Percentiles rank a stretch among this genome's conserved stretches.
These are phyloP conservation scores for Hyphodiscus sp. DNA, from an alignment of 2,329 filamentous ascomycete genomes.

Conservation along the genomic window DNA sequence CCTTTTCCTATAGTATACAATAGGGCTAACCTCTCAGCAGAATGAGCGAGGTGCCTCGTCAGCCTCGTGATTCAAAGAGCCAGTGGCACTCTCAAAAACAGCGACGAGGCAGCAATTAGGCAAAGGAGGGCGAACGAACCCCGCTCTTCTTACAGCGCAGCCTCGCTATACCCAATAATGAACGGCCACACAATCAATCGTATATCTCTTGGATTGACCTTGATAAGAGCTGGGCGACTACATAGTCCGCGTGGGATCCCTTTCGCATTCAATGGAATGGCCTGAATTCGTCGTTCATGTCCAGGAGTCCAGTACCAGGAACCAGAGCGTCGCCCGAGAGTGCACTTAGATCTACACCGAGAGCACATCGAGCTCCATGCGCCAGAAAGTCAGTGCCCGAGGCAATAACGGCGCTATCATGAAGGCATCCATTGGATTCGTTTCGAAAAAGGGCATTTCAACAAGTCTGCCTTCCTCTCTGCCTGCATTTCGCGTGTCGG, in stretches of 20 bases:
- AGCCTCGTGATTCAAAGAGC: not conserved
- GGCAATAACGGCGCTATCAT: not conserved
- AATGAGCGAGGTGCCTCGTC: not conserved
- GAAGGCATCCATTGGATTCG: not conserved
- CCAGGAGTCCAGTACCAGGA: not conserved
- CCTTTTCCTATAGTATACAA: not conserved
- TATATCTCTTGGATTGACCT: not conserved
- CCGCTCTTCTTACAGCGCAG: not conserved
- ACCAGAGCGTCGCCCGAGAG: not conserved
- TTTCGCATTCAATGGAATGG: not conserved
- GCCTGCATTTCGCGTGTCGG: not conserved
- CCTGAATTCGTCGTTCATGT: not conserved
- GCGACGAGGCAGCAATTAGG: not conserved
- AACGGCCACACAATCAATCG: not conserved
- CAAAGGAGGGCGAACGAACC: not conserved
- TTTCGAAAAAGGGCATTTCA: not conserved
- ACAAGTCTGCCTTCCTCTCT: not conserved
- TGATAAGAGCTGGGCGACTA: not conserved
- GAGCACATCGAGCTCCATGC: not conserved
- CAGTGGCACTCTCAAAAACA: not conserved
- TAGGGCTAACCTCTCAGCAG: not conserved
- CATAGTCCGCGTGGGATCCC: not conserved
- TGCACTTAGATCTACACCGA: not conserved
- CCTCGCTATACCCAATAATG: not conserved
- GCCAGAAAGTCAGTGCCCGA: not conserved